Conservation (phyloP, 495 filamentous ascomycete genomes). For the Podospora anserina region DNA sequence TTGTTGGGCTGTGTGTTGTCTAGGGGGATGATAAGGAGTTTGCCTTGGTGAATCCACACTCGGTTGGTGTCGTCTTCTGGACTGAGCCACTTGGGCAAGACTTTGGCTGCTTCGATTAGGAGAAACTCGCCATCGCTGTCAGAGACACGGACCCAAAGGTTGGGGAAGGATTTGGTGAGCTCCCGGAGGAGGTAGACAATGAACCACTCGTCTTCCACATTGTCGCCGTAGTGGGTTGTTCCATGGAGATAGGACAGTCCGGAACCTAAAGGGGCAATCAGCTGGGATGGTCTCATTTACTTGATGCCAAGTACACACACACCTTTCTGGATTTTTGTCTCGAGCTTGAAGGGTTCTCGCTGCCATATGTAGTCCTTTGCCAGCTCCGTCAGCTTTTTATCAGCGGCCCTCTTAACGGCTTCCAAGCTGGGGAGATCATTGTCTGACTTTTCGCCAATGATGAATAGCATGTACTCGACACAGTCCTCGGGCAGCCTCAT, state of each 20-base stretch:
- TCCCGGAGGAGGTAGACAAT: constrained; percentile 88
- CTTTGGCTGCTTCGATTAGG: constrained; percentile 87
- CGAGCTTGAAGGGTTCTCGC: constrained; percentile 68
- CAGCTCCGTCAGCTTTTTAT: constrained; percentile 57
- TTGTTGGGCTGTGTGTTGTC: constrained; percentile 29
- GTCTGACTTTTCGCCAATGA: constrained; percentile 58
- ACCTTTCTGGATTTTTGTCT: constrained; percentile 58
- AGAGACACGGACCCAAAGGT: constrained; percentile 76
- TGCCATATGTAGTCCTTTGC: constrained; percentile 94
- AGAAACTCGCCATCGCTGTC: constrained; percentile 95
- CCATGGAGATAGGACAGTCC: constrained; percentile 59
- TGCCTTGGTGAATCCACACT: constrained; percentile 75
- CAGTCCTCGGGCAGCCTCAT: constrained; percentile 80
- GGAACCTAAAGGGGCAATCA: constrained; percentile 17
- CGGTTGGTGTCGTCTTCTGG: constrained; percentile 86
- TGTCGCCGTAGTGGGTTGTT: constrained; percentile 82
- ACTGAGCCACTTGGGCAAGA: constrained; percentile 83
- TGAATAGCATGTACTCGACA: constrained; percentile 79
- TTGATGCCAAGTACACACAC: constrained; percentile 19
- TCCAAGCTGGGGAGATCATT: constrained; percentile 55
- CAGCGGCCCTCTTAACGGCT: constrained; percentile 64
- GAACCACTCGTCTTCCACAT: constrained; percentile 95
- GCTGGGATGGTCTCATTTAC: not conserved
- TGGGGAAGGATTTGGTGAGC: constrained; percentile 66
- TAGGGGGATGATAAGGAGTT: constrained; percentile 69